Percentiles rank a stretch among this genome's conserved stretches.
These are phyloP conservation scores for Lagenaria siceraria DNA, from an alignment of 306 rosid genomes.

Conservation along the genomic window DNA sequence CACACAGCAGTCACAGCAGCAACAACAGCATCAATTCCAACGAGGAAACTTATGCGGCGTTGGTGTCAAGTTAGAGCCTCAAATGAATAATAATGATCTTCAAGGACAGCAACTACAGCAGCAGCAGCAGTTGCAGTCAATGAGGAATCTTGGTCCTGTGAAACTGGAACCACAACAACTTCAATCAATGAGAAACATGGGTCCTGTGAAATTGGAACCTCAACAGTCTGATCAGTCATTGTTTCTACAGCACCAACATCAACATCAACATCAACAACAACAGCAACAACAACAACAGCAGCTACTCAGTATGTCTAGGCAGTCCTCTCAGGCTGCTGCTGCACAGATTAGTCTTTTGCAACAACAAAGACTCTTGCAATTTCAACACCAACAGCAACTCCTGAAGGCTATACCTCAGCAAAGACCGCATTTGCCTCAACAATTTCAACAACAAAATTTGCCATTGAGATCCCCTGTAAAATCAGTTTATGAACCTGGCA, in stretches of 20 bases:
- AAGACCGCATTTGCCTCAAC: slow-evolving; percentile 65
- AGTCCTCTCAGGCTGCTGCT: slow-evolving; percentile 75
- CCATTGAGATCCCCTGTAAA: slow-evolving; percentile 72
- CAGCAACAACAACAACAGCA: slow-evolving; percentile 29
- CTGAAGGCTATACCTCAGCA: slow-evolving; percentile 84
- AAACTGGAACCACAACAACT: slow-evolving; percentile 72
- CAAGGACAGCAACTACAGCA: slow-evolving; percentile 45
- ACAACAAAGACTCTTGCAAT: slow-evolving; percentile 64
- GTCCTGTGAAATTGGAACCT: slow-evolving; percentile 64
- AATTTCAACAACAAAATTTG: slow-evolving; percentile 66
- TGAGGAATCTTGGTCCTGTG: slow-evolving; percentile 53
- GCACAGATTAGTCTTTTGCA: slow-evolving; percentile 75
- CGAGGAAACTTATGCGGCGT: slow-evolving; percentile 58
- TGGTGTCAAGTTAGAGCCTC: slow-evolving; percentile 84
- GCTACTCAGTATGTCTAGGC: slow-evolving; percentile 73
- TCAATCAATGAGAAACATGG: slow-evolving; percentile 53
- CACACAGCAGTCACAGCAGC: slow-evolving; percentile 9
- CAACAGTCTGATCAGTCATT: slow-evolving; percentile 74
- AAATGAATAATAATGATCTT: slow-evolving; percentile 48
- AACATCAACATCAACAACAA: slow-evolving; percentile 37
- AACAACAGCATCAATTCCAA: slow-evolving; percentile 51
- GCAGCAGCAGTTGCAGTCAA: slow-evolving; percentile 18
- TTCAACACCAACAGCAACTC: slow-evolving; percentile 83
- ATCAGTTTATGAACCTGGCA: slow-evolving; percentile 83
- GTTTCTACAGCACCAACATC: slow-evolving; percentile 63